Base-by-base conservation (phyloP, 768 basidiomycete species). In the Suillus ampliporus region DNA sequence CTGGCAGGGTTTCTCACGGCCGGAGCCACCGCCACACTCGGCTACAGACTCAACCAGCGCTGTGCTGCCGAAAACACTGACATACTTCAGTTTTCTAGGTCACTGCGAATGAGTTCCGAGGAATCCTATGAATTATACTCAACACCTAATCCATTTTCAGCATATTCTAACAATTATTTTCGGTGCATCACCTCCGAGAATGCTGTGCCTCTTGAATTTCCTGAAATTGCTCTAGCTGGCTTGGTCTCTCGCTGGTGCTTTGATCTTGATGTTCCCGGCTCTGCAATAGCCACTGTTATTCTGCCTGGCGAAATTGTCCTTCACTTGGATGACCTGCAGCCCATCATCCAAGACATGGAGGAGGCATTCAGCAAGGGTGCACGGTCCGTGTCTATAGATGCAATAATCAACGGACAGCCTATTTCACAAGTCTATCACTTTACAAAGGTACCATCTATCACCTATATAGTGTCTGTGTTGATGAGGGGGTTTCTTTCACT, bases 321-420 rank as follows among this genome's bases (percentile, higher is more conserved):
- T 35, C 50, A 52, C 50, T 28, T 50, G 3, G 15, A 50, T 50
- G 48, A 50, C 28, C 23, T 50, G 11, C 48, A 50, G 48, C 48
- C 48, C 23, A 50, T 50, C 17, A 50, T n/a, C 10, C 17, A 50
- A 50, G 8, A 50, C 5, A 50, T 50, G 48, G 19, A 50, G 48
- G 28, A 31, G 21, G 48, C 48, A 1, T 50, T 50, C 28, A 50
- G 21, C 23, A 31, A 50, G 21, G 19, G 48, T 21, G 48, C 48
- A 50, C 19, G 4, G 48, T 50, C 48, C 10, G 19, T 50, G 15
- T 50, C 23, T 15, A 50, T 50, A 50, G 48, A 50, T 5, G 48
- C 48, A 23, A 21, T n/a, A 21, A 50, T 50, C 10, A 31, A 50
- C 7, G 17, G 48, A n/a, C 23, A 50, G 19, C 10, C 28, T 50